Evolutionary conservation across 352 stramenopile species (phyloP).

Genomic region (Aphanomyces stellatus): DNA sequence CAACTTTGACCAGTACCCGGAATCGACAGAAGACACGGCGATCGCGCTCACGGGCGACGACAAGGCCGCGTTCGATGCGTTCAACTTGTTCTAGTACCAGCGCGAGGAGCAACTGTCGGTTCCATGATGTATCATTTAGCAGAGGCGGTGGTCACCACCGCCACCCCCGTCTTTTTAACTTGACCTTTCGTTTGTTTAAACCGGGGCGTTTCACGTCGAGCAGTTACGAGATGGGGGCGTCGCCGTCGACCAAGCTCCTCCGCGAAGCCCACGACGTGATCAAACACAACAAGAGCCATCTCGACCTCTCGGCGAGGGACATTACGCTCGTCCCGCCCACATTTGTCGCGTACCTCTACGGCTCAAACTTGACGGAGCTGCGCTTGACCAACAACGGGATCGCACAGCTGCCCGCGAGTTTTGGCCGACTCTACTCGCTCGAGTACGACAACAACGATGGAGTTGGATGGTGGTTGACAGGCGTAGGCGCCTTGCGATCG

Average conservation of each 20-base stretch:
- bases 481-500: background rate
- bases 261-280: background rate
- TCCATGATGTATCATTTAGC: too few species aligned
- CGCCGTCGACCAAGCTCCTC: background rate
- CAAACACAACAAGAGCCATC: background rate
- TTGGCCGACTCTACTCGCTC: slow-evolving; percentile 4
- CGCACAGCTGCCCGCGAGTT: slow-evolving; percentile 9
- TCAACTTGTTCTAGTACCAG: slow-evolving; percentile 85
- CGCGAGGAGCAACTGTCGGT: too few species aligned
- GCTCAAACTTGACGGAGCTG: background rate
- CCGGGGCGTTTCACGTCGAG: background rate
- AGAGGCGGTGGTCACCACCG: too few species aligned
- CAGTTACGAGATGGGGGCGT: background rate
- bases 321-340: background rate
- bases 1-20: slow-evolving; percentile 92
- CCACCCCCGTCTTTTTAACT: background rate
- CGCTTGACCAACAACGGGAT: background rate
- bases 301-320: background rate
- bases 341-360: background rate
- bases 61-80: slow-evolving; percentile 72
- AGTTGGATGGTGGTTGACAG: background rate
- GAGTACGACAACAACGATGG: background rate
- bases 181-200: slow-evolving; percentile 1
- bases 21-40: slow-evolving; percentile 81
- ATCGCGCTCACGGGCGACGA: slow-evolving; percentile 79